Conservation (phyloP, 2,329 filamentous ascomycete genomes). For the Alternaria burnsii region DNA sequence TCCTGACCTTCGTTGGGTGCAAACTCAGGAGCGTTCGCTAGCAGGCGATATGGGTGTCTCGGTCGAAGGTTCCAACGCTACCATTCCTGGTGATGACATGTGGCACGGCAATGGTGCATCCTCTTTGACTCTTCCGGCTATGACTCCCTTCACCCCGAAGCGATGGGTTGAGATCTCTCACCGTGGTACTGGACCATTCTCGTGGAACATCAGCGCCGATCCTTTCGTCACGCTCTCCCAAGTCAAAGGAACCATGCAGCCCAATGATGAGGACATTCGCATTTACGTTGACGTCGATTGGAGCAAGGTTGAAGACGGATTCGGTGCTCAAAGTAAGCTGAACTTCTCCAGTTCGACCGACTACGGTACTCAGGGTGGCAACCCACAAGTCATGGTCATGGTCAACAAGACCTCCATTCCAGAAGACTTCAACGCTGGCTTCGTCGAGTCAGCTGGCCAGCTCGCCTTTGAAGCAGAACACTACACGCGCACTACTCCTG, state of each 20-base stretch:
- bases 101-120: conserved; percentile 62
- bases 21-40: conserved; percentile 65
- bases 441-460: conserved; percentile 47
- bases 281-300: conserved; percentile 52
- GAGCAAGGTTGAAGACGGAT: conserved; percentile 35
- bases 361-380: conserved; percentile 50
- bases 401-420: conserved; percentile 49
- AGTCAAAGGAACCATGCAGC: conserved; percentile 40
- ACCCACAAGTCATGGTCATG: conserved; percentile 42
- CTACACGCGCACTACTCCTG: conserved; percentile 44
- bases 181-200: conserved; percentile 41
- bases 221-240: conserved; percentile 50
- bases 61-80: conserved; percentile 71
- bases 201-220: conserved; percentile 49
- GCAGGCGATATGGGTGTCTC: conserved; percentile 70
- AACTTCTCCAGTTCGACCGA: conserved; percentile 46
- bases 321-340: conserved; percentile 41
- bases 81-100: conserved; percentile 71
- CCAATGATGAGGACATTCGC: conserved; percentile 43
- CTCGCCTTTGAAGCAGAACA: conserved; percentile 51
- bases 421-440: conserved; percentile 42
- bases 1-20: conserved; percentile 68
- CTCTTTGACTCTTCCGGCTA: conserved; percentile 40
- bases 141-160: conserved; percentile 46
- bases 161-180: conserved; percentile 51